Percentiles rank a stretch among this genome's conserved stretches.
Conservation (phyloP, 768 basidiomycete genomes). For the Pilatotrama ljubarskyi region DNA sequence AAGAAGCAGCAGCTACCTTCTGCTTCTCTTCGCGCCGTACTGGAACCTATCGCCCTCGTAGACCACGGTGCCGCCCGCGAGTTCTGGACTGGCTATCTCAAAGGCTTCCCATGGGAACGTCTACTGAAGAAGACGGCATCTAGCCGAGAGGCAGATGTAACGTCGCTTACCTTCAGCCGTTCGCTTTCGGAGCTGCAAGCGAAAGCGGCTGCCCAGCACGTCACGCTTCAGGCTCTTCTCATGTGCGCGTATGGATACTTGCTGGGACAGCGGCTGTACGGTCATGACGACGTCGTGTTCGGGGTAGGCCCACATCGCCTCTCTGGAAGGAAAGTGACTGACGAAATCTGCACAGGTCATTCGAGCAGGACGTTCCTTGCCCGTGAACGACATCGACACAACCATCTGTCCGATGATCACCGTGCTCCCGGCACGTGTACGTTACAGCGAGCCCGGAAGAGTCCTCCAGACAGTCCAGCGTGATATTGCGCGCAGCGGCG, state of each 20-base stretch:
- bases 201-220: conserved; percentile 25
- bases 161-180: conserved; percentile 2
- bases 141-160: conserved; percentile 11
- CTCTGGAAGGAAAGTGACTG: too few relatives aligned
- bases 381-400: conserved; percentile 27
- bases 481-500: conserved; percentile 30
- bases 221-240: conserved; percentile 36
- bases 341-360: conserved; percentile 26
- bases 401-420: conserved; percentile 31
- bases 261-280: conserved; percentile 27
- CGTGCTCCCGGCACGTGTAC: conserved; percentile 32
- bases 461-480: conserved; percentile 28
- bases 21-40: conserved; percentile 20
- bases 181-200: conserved; percentile 25
- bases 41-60: conserved; percentile 27
- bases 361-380: conserved; percentile 33
- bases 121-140: conserved; percentile 17
- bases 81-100: conserved; percentile 31
- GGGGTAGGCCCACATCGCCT: conserved; percentile 28
- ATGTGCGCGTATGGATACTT: conserved; percentile 33
- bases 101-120: conserved; percentile 16
- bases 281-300: conserved; percentile 32
- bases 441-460: conserved; percentile 14
- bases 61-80: conserved; percentile 18
- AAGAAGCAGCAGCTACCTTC: conserved; percentile 11